Base-by-base conservation (phyloP, 345 rosid genomes). In the Hibiscus mutabilis region DNA sequence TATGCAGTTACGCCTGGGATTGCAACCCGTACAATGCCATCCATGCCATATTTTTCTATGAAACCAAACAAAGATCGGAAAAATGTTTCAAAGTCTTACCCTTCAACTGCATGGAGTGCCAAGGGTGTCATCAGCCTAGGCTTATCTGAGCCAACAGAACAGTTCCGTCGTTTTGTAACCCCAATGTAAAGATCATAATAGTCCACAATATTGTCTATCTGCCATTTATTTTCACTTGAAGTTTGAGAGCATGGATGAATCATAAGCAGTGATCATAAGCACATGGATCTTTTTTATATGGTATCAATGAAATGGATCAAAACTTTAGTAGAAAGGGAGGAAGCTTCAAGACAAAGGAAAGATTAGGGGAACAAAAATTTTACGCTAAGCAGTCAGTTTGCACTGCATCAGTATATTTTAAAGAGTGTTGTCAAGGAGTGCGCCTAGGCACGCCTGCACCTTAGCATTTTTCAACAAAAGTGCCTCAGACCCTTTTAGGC, bases 161-260 rank as follows among this genome's bases (percentile, higher is more conserved):
- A 83, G 73, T 76, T 88, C 76, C 94, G 82, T 73, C 78, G 81
- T 77, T 84, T 86, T 25, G 79, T 72, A 24, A 93, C 90, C 25
- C 96, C 90, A 14, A 93, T 80, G 74, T 82, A 89, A 29, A 83
- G 73, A 55, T 87, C 86, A 59, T 70, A 55, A 44, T 21, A 64
- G 71, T 66, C 82, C 16, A 77, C 24, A 18, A 19, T 77, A 74
- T 85, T 76, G 40, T 57, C 89, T 79, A 88, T 31, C 96, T 91
- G 83, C 55, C 75, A 79, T 61, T 70, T 40, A 31, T 40, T 60
- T 19, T 58, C 60, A 63, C 47, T 62, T 80, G 55, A 73, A 31
- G 71, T 13, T 47, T 66, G 68, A 73, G 13, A 72, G 64, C 27
- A 22, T 68, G n/a, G 53, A 51, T 56, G 53, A 16, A 24, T 10